Percentiles rank a stretch among this genome's conserved stretches.
Conservation (phyloP, 2,329 filamentous ascomycete species). For the Epichloe gansuensis region DNA sequence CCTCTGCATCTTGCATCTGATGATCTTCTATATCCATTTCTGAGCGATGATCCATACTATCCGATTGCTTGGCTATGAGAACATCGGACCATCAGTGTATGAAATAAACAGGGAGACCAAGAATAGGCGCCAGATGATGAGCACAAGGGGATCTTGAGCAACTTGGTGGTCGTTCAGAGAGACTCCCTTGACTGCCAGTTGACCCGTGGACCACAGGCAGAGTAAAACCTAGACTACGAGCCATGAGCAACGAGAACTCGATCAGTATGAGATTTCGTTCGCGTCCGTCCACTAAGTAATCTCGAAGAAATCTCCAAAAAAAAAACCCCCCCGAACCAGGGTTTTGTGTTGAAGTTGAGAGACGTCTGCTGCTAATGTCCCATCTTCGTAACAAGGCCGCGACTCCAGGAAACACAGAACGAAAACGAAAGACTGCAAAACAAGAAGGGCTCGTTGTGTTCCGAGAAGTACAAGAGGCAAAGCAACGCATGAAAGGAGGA, state of each 20-base stretch:
- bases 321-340: no score
- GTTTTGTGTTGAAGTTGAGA: no score
- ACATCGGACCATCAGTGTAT: not conserved
- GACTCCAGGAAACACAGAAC: not conserved
- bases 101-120: not conserved
- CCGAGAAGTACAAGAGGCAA: no score
- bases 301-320: not conserved
- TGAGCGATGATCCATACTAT: conserved; percentile 11
- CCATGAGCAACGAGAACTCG: no score
- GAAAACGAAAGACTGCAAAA: no score
- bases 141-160: not conserved
- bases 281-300: not conserved
- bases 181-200: not conserved
- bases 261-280: not conserved
- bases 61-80: not conserved
- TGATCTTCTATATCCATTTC: conserved; percentile 31
- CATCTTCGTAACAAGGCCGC: not conserved
- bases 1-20: conserved; percentile 28
- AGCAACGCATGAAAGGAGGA: not conserved
- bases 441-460: no score
- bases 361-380: no score
- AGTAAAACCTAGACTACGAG: not conserved
- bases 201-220: not conserved
- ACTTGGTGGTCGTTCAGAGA: not conserved
- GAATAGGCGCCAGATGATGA: not conserved